Evolutionary conservation across 1,139 yeast species (phyloP).

Genomic region (Magnusiomyces paraingens): DNA sequence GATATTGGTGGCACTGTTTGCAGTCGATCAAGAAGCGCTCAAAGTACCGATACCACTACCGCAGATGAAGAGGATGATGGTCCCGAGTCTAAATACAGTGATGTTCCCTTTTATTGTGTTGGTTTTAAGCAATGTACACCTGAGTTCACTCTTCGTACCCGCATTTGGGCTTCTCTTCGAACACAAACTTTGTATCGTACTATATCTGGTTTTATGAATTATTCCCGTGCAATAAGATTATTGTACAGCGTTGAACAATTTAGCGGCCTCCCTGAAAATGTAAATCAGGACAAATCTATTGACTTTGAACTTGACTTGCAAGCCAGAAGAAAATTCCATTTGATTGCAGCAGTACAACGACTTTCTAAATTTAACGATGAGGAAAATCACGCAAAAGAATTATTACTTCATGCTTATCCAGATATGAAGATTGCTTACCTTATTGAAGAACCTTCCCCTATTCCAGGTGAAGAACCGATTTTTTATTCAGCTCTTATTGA

Average conservation of each 20-base stretch:
- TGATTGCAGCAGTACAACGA: conserved; percentile 70
- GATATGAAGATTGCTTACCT: conserved; percentile 53
- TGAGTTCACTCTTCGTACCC: conserved; percentile 56
- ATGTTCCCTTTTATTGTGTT: conserved; percentile 61
- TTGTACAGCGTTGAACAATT: conserved; percentile 52
- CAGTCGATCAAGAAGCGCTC: conserved; percentile 10
- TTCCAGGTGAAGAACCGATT: conserved; percentile 29
- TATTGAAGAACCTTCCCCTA: conserved; percentile 41
- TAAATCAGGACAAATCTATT: conserved; percentile 31
- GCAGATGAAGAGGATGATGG: conserved; percentile 16
- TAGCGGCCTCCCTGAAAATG: conserved; percentile 35
- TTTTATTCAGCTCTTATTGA: conserved; percentile 64
- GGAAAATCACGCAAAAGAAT: conserved; percentile 51
- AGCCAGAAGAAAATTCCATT: conserved; percentile 56
- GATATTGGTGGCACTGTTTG: background rate
- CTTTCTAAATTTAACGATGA: conserved; percentile 44
- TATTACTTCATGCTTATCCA: conserved; percentile 57
- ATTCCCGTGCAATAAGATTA: conserved; percentile 59
- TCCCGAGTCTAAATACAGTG: conserved; percentile 28
- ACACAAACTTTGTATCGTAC: conserved; percentile 76
- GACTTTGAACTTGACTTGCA: conserved; percentile 42
- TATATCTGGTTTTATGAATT: conserved; percentile 69
- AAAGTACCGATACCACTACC: conserved; percentile 11
- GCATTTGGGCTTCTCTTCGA: conserved; percentile 77
- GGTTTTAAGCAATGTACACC: conserved; percentile 65